phyloP scores from a whole-genome alignment of 192 early-diverging fungal genomes.

The Jimgerdemannia flammicorona region DNA sequence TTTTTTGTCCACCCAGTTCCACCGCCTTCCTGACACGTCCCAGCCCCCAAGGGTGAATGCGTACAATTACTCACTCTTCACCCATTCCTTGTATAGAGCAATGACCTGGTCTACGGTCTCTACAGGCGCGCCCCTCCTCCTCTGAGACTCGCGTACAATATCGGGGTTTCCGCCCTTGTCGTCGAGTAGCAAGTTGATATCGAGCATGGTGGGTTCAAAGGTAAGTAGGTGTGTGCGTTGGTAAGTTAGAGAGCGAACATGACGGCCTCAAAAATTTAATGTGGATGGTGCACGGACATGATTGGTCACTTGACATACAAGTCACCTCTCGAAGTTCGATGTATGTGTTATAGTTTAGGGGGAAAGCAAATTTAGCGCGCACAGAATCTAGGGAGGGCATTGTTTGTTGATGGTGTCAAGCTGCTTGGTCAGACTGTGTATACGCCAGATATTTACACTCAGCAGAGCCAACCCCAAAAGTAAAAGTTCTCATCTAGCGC shows the following conservation, averaged over 20 bases:
- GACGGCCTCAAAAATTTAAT: neutral
- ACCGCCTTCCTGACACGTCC: neutral
- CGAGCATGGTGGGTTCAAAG: slow-evolving; percentile 61
- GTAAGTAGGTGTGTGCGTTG: neutral
- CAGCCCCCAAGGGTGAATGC: neutral
- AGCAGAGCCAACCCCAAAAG: too few species aligned
- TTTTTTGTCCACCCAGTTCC: neutral
- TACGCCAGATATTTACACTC: too few species aligned
- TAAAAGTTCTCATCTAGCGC: too few species aligned
- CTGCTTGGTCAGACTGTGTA: too few species aligned
- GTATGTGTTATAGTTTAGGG: too few species aligned
- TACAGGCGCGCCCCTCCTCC: slow-evolving; percentile 77
- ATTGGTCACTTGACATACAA: too few species aligned
- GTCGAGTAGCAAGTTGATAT: slow-evolving; percentile 87
- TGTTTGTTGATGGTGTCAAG: too few species aligned
- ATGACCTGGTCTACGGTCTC: slow-evolving; percentile 92
- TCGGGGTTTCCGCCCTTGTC: slow-evolving; percentile 95
- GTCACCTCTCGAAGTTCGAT: too few species aligned
- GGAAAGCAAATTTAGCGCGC: too few species aligned
- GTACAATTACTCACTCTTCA: slow-evolving; percentile 57
- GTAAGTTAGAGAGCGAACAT: neutral
- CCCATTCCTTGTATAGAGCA: slow-evolving; percentile 86
- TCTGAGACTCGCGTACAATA: slow-evolving; percentile 89
- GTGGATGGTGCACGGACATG: neutral
- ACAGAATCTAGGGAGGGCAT: too few species aligned